A percentile compares a stretch with the other conserved stretches of the same genome.
Evolutionary conservation across 495 filamentous ascomycete species (phyloP).

Genomic region (Aspergillus diversus): DNA sequence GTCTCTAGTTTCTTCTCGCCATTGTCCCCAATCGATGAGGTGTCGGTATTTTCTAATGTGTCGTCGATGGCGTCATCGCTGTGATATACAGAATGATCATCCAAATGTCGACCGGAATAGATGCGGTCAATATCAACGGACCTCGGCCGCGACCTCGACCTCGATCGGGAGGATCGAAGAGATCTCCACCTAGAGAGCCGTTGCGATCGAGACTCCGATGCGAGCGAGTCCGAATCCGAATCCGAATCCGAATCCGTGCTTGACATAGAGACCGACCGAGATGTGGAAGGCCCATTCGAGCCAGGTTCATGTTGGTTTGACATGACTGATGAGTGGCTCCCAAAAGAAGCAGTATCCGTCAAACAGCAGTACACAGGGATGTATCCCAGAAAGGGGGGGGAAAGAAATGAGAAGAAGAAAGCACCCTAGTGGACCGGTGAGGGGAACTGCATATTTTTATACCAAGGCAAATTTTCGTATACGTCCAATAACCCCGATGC

Average conservation of each 20-base stretch:
- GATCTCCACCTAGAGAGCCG: constrained; percentile 1
- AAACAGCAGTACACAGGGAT: neutral
- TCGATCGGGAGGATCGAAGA: neutral
- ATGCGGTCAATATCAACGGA: constrained; percentile 29
- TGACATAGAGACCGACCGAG: constrained; percentile 21
- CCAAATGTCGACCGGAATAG: constrained; percentile 39
- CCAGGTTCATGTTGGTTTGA: constrained; percentile 4
- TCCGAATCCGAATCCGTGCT: constrained; percentile 24
- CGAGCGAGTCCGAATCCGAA: constrained; percentile 17
- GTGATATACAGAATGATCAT: constrained; percentile 45
- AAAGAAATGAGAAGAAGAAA: neutral
- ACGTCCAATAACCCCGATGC: neutral
- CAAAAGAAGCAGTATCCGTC: too few species aligned
- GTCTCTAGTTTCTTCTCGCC: constrained; percentile 18
- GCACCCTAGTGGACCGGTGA: too few species aligned
- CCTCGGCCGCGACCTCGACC: constrained; percentile 23
- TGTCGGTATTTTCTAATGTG: constrained; percentile 14
- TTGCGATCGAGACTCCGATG: constrained; percentile 14
- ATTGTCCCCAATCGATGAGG: neutral
- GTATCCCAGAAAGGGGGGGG: neutral
- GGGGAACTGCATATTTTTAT: constrained; percentile 3
- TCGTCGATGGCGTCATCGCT: constrained; percentile 22
- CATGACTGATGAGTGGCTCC: neutral
- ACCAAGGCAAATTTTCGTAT: constrained; percentile 7
- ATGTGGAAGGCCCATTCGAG: constrained; percentile 61